These are phyloP conservation scores for Tetragonia tetragonoides DNA, from an alignment of 148 eudicot genomes.

Conservation along the genomic window DNA sequence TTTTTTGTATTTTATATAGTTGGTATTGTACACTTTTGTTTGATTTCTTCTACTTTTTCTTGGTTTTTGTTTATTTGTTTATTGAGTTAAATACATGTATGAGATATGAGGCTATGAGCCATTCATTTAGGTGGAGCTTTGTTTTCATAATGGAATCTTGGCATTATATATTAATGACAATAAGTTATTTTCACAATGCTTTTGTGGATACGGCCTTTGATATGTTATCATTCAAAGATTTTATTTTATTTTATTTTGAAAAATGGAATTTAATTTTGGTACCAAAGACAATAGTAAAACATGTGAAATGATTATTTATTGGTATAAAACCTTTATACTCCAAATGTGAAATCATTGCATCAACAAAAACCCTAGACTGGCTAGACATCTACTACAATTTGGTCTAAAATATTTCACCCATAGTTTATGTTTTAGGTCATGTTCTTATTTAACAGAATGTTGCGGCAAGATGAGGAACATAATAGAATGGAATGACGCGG, in stretches of 20 bases:
- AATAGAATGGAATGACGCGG: no score
- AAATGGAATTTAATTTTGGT: not conserved
- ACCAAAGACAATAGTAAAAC: not conserved
- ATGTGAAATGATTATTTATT: no score
- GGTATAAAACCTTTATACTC: no score
- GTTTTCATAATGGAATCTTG: slow-evolving; percentile 35
- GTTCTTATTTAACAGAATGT: no score
- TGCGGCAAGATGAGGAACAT: no score
- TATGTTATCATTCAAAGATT: slow-evolving; percentile 24
- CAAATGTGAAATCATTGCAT: no score
- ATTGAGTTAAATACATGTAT: slow-evolving; percentile 10
- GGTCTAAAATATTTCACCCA: no score
- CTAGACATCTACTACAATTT: no score
- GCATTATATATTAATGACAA: slow-evolving; percentile 17
- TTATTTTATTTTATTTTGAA: not conserved
- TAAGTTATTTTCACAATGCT: slow-evolving; percentile 21
- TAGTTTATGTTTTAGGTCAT: no score
- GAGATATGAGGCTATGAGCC: slow-evolving; percentile 10
- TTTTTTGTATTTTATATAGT: slow-evolving; percentile 1
- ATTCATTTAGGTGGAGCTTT: slow-evolving; percentile 28
- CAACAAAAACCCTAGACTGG: no score
- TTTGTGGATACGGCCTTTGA: slow-evolving; percentile 24
- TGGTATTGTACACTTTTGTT: slow-evolving; percentile 5
- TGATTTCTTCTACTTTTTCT: not conserved
- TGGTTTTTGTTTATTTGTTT: not conserved